Conservation (phyloP, 148 eudicot species). For the Rhododendron ovatum region DNA sequence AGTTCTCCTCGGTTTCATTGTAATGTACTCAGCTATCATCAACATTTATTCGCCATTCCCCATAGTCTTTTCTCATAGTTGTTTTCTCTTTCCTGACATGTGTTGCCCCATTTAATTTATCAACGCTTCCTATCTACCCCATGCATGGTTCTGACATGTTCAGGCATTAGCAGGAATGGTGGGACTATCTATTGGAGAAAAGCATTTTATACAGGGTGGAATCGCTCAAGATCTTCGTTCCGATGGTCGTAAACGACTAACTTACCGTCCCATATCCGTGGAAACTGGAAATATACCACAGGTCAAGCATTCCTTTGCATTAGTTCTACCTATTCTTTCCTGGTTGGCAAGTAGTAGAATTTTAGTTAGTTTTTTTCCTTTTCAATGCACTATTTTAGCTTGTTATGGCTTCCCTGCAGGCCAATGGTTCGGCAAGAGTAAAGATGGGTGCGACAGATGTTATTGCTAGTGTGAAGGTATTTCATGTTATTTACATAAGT, state of each 20-base stretch:
- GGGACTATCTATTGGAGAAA: slow-evolving; percentile 78
- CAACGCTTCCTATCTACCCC: background rate
- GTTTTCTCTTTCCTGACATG: background rate
- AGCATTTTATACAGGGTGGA: slow-evolving; percentile 77
- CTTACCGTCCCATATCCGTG: slow-evolving; percentile 57
- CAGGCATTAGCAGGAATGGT: slow-evolving; percentile 43
- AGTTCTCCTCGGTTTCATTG: background rate
- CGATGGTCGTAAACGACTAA: slow-evolving; percentile 77
- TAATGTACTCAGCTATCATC: background rate
- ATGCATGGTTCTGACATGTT: slow-evolving; percentile 5
- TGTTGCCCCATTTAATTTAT: background rate
- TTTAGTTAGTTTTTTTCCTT: background rate
- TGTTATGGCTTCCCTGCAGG: slow-evolving; percentile 37
- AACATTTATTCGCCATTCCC: background rate
- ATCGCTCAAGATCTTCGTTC: slow-evolving; percentile 92
- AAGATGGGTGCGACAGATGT: slow-evolving; percentile 81
- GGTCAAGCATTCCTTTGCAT: slow-evolving; percentile 27
- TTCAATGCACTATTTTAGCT: background rate
- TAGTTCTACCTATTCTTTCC: background rate
- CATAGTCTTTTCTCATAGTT: background rate
- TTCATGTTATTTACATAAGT: background rate
- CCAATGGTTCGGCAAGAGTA: slow-evolving; percentile 94
- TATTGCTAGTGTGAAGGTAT: slow-evolving; percentile 92
- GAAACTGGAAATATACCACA: slow-evolving; percentile 85
- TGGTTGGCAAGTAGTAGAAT: background rate